phyloP scores from a whole-genome alignment of 352 stramenopile genomes.

The Globisporangium irregulare region DNA sequence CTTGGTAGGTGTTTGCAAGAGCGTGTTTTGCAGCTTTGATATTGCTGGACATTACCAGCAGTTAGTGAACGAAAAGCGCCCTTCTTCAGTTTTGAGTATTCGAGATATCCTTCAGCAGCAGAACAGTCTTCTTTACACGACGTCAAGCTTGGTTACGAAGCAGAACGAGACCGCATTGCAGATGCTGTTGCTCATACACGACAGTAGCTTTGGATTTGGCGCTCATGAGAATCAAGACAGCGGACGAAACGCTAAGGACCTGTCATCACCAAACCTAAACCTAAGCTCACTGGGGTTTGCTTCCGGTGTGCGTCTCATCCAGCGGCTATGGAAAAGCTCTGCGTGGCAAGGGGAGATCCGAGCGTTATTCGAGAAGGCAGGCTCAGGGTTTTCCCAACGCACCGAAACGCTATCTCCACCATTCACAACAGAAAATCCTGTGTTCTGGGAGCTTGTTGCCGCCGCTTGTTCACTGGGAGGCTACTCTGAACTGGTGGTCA shows the following conservation, averaged over 20 bases:
- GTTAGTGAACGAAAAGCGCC: no score
- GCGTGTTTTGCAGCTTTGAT: background rate
- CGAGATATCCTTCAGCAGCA: background rate
- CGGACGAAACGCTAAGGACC: background rate
- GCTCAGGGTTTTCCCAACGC: background rate
- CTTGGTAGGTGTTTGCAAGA: constrained; percentile 7
- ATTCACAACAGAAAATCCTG: background rate
- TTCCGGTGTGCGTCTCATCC: constrained; percentile 27
- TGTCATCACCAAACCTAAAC: background rate
- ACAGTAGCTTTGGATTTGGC: background rate
- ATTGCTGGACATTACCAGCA: no score
- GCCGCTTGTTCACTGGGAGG: constrained; percentile 6
- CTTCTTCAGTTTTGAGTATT: background rate
- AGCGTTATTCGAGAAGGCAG: constrained; percentile 9
- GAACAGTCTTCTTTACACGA: background rate
- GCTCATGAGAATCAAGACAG: background rate
- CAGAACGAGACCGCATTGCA: constrained; percentile 25
- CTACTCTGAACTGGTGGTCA: constrained; percentile 11
- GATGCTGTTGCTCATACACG: constrained; percentile 12
- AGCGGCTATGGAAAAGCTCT: constrained; percentile 20
- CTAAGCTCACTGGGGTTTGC: constrained; percentile 22
- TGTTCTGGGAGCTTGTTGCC: background rate
- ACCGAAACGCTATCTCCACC: background rate
- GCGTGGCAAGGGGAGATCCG: constrained; percentile 22
- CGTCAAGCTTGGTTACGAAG: constrained; percentile 8